Conservation (phyloP, 2,329 filamentous ascomycete species). For the Penicillium sumatraense region DNA sequence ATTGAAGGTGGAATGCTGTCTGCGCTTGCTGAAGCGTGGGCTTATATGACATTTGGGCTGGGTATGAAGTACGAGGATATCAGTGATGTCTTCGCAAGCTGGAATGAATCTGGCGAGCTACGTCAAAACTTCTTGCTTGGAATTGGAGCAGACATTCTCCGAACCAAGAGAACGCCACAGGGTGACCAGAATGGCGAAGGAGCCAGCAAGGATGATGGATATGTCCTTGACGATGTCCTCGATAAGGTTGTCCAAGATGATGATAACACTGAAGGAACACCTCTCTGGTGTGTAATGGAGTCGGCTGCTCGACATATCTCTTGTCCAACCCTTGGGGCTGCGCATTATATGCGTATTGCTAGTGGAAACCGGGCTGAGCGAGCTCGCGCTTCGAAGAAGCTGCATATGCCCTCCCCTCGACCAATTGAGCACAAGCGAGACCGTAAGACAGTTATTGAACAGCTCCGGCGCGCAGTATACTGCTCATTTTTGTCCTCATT, state of each 20-base stretch:
- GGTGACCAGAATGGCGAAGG: slow-evolving; percentile 41
- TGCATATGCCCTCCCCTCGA: slow-evolving; percentile 47
- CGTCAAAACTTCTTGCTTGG: slow-evolving; percentile 65
- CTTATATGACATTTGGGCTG: slow-evolving; percentile 63
- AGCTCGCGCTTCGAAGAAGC: slow-evolving; percentile 55
- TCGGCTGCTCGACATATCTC: slow-evolving; percentile 66
- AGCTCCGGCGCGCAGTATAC: slow-evolving; percentile 66
- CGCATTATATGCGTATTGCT: slow-evolving; percentile 67
- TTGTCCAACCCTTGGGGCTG: slow-evolving; percentile 65
- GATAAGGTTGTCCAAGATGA: slow-evolving; percentile 75
- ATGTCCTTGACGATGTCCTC: slow-evolving; percentile 65
- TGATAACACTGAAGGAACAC: slow-evolving; percentile 69
- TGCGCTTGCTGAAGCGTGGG: slow-evolving; percentile 68
- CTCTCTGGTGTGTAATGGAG: slow-evolving; percentile 68
- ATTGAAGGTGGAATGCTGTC: slow-evolving; percentile 75
- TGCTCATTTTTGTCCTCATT: slow-evolving; percentile 65
- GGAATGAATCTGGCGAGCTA: slow-evolving; percentile 64
- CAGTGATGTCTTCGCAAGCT: slow-evolving; percentile 61
- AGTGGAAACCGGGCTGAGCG: slow-evolving; percentile 66
- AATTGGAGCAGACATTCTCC: slow-evolving; percentile 66
- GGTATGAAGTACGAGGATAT: slow-evolving; percentile 65
- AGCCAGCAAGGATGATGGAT: slow-evolving; percentile 41
- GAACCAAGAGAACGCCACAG: slow-evolving; percentile 51
- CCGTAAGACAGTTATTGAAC: slow-evolving; percentile 57
- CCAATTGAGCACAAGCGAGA: slow-evolving; percentile 37